phyloP scores from a whole-genome alignment of 2,329 filamentous ascomycete genomes.

The Penicillium sp. region DNA sequence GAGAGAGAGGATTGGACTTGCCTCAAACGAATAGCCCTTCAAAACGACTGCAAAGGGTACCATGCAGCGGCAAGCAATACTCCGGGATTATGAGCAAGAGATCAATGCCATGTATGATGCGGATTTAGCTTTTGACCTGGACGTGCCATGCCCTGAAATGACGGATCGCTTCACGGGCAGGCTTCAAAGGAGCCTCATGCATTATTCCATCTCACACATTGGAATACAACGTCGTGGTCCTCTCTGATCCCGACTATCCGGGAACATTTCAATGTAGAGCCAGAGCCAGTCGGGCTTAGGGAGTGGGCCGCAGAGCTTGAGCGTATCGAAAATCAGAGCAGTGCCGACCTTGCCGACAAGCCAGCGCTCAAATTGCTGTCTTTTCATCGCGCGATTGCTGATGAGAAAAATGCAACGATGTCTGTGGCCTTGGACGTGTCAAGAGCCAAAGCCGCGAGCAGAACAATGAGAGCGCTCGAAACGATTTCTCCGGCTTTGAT shows the following conservation, averaged over 20 bases:
- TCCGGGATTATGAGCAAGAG: slow-evolving; percentile 51
- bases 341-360: slow-evolving; percentile 51
- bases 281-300: slow-evolving; percentile 49
- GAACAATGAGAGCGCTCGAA: slow-evolving; percentile 51
- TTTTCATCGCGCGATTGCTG: slow-evolving; percentile 52
- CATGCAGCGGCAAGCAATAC: slow-evolving; percentile 50
- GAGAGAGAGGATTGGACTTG: slow-evolving; percentile 51
- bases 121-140: neutral
- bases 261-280: slow-evolving; percentile 50
- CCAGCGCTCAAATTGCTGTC: slow-evolving; percentile 61
- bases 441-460: slow-evolving; percentile 50
- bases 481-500: slow-evolving; percentile 55
- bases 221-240: slow-evolving; percentile 49
- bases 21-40: slow-evolving; percentile 53
- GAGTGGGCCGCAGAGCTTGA: slow-evolving; percentile 58
- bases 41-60: slow-evolving; percentile 55
- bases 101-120: slow-evolving; percentile 55
- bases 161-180: slow-evolving; percentile 30
- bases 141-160: slow-evolving; percentile 10
- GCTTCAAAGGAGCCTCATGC: slow-evolving; percentile 23
- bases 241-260: slow-evolving; percentile 52
- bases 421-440: slow-evolving; percentile 53
- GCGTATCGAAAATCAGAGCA: slow-evolving; percentile 46
- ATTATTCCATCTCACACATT: slow-evolving; percentile 59
- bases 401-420: slow-evolving; percentile 26